phyloP scores from a whole-genome alignment of 176 grass and related monocot genomes.

The Sorghum bicolor region DNA sequence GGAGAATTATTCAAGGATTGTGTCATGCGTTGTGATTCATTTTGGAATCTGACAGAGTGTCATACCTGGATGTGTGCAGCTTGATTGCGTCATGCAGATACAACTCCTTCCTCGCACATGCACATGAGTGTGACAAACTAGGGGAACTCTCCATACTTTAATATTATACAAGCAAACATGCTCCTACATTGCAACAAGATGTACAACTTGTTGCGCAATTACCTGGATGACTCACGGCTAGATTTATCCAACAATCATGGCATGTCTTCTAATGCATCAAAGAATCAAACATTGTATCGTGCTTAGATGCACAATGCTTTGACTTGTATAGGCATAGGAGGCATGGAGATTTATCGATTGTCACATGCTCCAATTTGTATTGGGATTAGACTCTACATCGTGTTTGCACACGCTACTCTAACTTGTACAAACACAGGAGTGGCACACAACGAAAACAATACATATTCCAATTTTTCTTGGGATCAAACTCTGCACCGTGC shows the following conservation, averaged over 20 bases:
- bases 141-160: neutral
- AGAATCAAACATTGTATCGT: neutral
- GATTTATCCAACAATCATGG: neutral
- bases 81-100: neutral
- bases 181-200: neutral
- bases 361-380: neutral
- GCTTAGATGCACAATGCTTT: neutral
- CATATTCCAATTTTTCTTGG: neutral
- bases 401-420: neutral
- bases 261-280: neutral
- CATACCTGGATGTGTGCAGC: neutral
- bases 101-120: neutral
- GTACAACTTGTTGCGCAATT: neutral
- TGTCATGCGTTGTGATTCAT: neutral
- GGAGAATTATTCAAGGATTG: neutral
- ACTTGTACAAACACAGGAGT: neutral
- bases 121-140: neutral
- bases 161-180: neutral
- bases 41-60: neutral
- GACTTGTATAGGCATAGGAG: neutral
- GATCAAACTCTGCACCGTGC: neutral
- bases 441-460: neutral
- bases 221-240: neutral
- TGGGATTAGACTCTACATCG: neutral
- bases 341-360: neutral